Base-by-base conservation (phyloP, 306 rosid genomes). In the Glycyrrhiza uralensis region DNA sequence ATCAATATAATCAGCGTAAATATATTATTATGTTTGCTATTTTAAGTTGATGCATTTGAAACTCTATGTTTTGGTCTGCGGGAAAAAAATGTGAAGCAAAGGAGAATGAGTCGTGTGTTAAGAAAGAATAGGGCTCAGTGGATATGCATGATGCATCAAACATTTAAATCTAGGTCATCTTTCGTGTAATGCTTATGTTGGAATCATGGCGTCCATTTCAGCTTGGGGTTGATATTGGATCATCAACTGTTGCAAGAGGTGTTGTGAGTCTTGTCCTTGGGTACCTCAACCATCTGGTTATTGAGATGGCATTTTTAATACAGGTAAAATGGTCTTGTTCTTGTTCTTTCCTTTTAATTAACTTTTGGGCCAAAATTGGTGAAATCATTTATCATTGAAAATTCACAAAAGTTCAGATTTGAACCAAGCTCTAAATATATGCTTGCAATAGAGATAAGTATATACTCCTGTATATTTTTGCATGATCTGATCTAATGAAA, bases 231-330 rank as follows among this genome's bases (percentile, higher is more conserved):
- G 89, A 94, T 22, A 87, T 88, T 20, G 97, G 95, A 47, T 94
- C 97, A 26, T 94, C 99, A 74, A 94, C 96, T 2, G 87, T 91
- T 75, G 99, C 99, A 52, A 87, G 96, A 63, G 95, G 99, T 26
- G 97, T 94, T 75, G 93, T 78, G 61, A 94, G 80, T 74, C 97
- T 94, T 79, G 97, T 94, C 73, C 96, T 91, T 56, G 99, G 99
- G 55, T 94, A 87, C 83, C 94, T 94, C 57, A 94, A 84, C 79
- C 90, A 91, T 63, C 78, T 94, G 85, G 91, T 94, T 71, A 84
- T 91, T 60, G 99, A 94, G 85, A 85, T 94, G 97, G 99, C 99
- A 28, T 94, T 91, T 80, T 69, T 94, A 73, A 85, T 94, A 71
- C 97, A 91, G 96, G 99, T 94, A 77, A 72, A 32, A 33, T 57